Evolutionary conservation across 371 early-diverging fungal species (phyloP), one percentile per base, ranked within the genome.

Genomic region (Mucor ambiguus): DNA sequence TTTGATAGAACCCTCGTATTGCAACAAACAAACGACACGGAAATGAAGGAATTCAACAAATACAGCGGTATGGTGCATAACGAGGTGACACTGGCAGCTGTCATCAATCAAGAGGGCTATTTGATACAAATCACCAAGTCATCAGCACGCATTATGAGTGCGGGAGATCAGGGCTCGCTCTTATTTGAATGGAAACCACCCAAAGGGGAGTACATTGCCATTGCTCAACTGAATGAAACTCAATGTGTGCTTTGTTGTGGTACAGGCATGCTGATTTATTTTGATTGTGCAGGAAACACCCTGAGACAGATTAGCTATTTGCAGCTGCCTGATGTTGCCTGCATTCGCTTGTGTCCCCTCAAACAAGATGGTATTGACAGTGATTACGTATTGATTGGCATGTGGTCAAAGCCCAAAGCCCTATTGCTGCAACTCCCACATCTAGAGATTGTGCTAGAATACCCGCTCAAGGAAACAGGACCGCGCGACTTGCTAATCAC

Each of bases 241-340:
- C 86, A 86, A 57, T 76, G 92, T 24, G 74, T 89, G 6, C 55
- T 91, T 4, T 90, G 89, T 0, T 77, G 85, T 35, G 85, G 82
- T 7, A 80, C 78, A 41, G 84, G 83, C 4, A 70, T 63, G 0
- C 67, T 94, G 24, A 76, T 83, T 20, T 89, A 85, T 67, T 68
- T 95, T 24, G 84, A 89, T 37, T 70, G 88, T 16, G 72, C 78
- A 28, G 74, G 71, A 2, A 69, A 76, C 12, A 44, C 56, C 18
- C 44, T 93, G 0, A 68, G 62, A 14, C 66, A 79, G 55, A 83
- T 78, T 35, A 74, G 84, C 14, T 32, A 30, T 26, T 30, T 57
- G 3, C 44, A 20, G 14, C 24, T 60, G 28, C 29, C 26, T 49
- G 59, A 70, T 58, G 58, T 64, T 63, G 60, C 52, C 22, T 67